phyloP scores from a whole-genome alignment of 208 protist species.

The Crithidia brevicula region DNA sequence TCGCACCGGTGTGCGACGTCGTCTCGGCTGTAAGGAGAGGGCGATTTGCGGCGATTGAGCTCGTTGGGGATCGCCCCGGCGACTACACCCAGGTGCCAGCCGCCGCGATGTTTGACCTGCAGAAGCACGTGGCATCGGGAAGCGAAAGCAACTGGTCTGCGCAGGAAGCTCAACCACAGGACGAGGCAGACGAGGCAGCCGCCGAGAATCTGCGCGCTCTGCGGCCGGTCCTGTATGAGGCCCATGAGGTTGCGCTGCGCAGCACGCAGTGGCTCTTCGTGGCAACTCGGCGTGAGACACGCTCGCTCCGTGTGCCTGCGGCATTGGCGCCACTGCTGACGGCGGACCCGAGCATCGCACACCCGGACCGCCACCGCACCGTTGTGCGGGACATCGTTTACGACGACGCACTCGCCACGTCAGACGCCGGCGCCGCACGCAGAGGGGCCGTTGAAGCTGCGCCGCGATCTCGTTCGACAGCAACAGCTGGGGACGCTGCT shows the following conservation, averaged over 20 bases:
- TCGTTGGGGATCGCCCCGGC: conserved; percentile 80
- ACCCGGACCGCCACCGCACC: conserved; percentile 57
- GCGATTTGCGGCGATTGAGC: conserved; percentile 67
- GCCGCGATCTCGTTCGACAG: too few species aligned
- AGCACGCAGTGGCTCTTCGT: conserved; percentile 58
- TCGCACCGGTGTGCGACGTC: conserved; percentile 49
- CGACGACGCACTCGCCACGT: neutral
- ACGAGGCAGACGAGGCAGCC: neutral
- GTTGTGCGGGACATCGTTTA: conserved; percentile 37
- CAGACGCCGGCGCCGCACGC: neutral
- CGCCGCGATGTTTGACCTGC: conserved; percentile 49
- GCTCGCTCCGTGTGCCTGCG: conserved; percentile 50
- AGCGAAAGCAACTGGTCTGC: too few species aligned
- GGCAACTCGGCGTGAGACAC: conserved; percentile 49
- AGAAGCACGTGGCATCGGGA: neutral
- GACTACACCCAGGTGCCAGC: conserved; percentile 62
- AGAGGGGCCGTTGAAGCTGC: too few species aligned
- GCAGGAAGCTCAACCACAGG: too few species aligned
- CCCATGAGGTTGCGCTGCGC: conserved; percentile 52
- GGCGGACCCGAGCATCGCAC: conserved; percentile 66
- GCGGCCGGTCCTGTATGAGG: conserved; percentile 62
- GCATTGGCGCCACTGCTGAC: conserved; percentile 71
- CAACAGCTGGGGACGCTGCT: too few species aligned
- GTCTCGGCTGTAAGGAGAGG: conserved; percentile 60
- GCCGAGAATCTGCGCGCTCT: conserved; percentile 34